Conservation (phyloP, 2,329 filamentous ascomycete genomes). For the Ophiognomonia clavigignenti-juglandacearum region DNA sequence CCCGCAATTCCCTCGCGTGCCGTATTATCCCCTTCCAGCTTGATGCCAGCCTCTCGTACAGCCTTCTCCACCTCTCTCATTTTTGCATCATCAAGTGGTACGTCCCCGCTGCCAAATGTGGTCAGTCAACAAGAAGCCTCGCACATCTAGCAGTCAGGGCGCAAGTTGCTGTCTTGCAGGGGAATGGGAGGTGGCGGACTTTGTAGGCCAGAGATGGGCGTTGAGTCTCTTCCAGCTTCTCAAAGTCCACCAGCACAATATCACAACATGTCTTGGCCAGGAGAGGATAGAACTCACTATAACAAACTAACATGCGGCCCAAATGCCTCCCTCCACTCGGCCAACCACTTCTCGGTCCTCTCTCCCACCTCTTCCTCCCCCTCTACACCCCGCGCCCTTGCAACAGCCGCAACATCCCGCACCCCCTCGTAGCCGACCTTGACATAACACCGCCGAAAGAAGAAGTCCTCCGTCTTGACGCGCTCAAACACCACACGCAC, state of each 20-base stretch:
- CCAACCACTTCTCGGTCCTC: conserved; percentile 23
- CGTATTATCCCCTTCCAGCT: conserved; percentile 5
- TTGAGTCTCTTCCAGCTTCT: too few relatives aligned
- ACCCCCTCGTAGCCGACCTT: conserved; percentile 21
- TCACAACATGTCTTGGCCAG: too few relatives aligned
- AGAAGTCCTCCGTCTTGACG: conserved; percentile 23
- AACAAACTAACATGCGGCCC: conserved; percentile 29
- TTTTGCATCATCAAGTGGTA: conserved; percentile 21
- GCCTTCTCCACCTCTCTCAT: conserved; percentile 19
- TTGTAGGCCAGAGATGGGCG: too few relatives aligned
- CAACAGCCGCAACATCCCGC: conserved; percentile 20
- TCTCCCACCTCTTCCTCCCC: conserved; percentile 17
- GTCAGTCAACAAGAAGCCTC: too few relatives aligned
- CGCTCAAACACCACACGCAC: conserved; percentile 19
- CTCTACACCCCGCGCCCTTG: conserved; percentile 23
- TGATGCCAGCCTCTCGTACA: conserved; percentile 21
- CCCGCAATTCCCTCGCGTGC: conserved; percentile 6
- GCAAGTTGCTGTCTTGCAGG: too few relatives aligned
- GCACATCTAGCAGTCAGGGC: too few relatives aligned
- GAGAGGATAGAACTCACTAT: conserved; percentile 23
- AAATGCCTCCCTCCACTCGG: conserved; percentile 22
- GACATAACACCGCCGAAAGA: conserved; percentile 26
- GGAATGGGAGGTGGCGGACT: too few relatives aligned
- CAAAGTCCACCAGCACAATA: not conserved
- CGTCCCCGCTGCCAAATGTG: conserved; percentile 23